phyloP scores from a whole-genome alignment of 2,329 filamentous ascomycete genomes.

The Thielaviopsis ethacetica region DNA sequence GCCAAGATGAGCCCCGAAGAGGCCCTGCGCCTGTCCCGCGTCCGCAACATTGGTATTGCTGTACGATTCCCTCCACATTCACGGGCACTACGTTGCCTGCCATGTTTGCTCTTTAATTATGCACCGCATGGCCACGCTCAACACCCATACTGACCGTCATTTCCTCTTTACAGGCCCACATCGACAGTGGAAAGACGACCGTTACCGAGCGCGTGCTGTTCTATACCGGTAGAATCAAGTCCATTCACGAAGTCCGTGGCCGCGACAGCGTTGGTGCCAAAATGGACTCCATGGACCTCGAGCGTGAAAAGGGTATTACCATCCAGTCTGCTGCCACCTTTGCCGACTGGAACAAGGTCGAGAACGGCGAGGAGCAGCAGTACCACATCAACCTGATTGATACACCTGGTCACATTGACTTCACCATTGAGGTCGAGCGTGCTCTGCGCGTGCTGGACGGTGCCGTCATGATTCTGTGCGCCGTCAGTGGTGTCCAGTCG shows the following conservation, averaged over 20 bases:
- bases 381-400: constrained; percentile 99
- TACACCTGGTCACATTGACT: constrained; percentile 96
- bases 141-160: background rate
- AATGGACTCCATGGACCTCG: constrained; percentile 99
- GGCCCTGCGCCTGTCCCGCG: constrained; percentile 56
- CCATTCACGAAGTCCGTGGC: constrained; percentile 91
- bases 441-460: constrained; percentile 89
- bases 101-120: too few relatives aligned
- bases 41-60: constrained; percentile 96
- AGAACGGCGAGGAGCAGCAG: constrained; percentile 68
- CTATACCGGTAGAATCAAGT: constrained; percentile 93
- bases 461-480: constrained; percentile 95
- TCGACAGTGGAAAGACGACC: constrained; percentile 97
- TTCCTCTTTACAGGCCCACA: constrained; percentile 55
- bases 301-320: constrained; percentile 84
- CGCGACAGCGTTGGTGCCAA: constrained; percentile 93
- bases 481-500: constrained; percentile 90
- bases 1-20: constrained; percentile 71
- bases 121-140: background rate
- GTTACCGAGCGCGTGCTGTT: constrained; percentile 92
- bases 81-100: too few relatives aligned
- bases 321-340: constrained; percentile 97
- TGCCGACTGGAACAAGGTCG: constrained; percentile 86
- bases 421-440: constrained; percentile 96
- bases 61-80: constrained; percentile 31